Evolutionary conservation across 2,329 filamentous ascomycete species (phyloP).

Genomic region (Epichloe baconii): DNA sequence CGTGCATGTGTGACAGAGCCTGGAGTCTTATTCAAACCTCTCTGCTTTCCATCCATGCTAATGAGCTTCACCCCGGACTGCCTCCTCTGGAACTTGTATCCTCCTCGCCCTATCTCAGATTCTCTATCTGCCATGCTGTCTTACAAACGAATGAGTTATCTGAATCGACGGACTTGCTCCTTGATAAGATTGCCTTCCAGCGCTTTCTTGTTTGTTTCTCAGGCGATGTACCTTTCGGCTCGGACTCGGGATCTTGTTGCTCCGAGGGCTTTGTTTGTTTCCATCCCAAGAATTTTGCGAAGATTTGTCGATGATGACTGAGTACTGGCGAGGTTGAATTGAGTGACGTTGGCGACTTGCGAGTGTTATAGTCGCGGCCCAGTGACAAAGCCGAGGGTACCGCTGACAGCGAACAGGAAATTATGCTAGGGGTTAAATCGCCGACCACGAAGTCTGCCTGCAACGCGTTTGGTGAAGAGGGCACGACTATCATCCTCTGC

Average conservation of each 20-base stretch:
- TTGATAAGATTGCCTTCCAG: neutral
- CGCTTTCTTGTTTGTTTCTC: neutral
- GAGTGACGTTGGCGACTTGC: neutral
- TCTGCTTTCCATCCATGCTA: neutral
- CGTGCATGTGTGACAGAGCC: neutral
- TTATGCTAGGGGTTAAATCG: neutral
- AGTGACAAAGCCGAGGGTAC: neutral
- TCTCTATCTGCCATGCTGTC: constrained; percentile 7
- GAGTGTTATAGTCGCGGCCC: neutral
- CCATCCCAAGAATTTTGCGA: neutral
- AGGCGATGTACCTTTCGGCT: neutral
- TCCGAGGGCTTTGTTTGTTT: neutral
- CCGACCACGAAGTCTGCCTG: neutral
- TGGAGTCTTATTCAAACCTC: too few relatives aligned
- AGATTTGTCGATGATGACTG: neutral
- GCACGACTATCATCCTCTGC: neutral
- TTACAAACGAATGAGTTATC: constrained; percentile 11
- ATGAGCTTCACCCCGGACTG: neutral
- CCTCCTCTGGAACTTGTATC: neutral
- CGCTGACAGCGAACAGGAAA: neutral
- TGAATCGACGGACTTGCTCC: constrained; percentile 5
- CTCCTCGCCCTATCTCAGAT: neutral
- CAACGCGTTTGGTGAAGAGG: neutral
- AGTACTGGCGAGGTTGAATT: neutral
- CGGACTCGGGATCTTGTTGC: neutral